Base-by-base conservation (phyloP, 1,284 basidiomycete genomes). In the Phellinidium pouzarii region DNA sequence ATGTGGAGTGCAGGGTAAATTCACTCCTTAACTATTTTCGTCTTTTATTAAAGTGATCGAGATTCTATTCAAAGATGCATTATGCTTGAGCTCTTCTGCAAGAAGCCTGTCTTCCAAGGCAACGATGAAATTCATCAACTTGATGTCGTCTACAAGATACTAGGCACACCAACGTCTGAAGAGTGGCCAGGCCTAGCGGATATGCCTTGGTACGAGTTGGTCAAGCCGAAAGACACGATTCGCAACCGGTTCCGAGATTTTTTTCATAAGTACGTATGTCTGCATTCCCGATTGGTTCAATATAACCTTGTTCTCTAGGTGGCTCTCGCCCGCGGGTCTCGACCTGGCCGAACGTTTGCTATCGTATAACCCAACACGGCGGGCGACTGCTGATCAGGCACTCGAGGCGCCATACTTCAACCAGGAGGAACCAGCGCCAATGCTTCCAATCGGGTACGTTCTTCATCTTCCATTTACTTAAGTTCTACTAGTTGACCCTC, bases 1-100 rank as follows among this genome's bases (percentile, higher is more conserved):
- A 96, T 96, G 84, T 99, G 96, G 96, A 96, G 94, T 65, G 96
- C 95, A 9, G 96, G 96, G 91, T 94, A 68, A 61, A 80, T 72
- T 17, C 19, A 8, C n/a, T 19, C 8, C 19, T 6, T 3, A 40
- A 17, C 19, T 17, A 17, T 17, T 2, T 40, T 43, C 19, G 27
- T 48, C 48, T 51, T 40, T 52, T 50, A 27, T 50, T 20, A 20
- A 38, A 57, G 22, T 38, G 36, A 9, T 23, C 11, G 25, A 25
- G 9, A n/a, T 23, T 9, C 50, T 47, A 31, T 42, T 54, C 59
- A 3, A 58, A 95, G 93, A 23, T 99, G 95, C 67, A 99, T 99
- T 64, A 98, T 99, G 84, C 79, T 99, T 34, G 97, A 99, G 68
- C 77, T 99, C 4, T 99, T 93, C 68, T 91, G 88, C 17, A 91